Base-by-base conservation (phyloP, 257 asterid species). In the Solanum rostratum region DNA sequence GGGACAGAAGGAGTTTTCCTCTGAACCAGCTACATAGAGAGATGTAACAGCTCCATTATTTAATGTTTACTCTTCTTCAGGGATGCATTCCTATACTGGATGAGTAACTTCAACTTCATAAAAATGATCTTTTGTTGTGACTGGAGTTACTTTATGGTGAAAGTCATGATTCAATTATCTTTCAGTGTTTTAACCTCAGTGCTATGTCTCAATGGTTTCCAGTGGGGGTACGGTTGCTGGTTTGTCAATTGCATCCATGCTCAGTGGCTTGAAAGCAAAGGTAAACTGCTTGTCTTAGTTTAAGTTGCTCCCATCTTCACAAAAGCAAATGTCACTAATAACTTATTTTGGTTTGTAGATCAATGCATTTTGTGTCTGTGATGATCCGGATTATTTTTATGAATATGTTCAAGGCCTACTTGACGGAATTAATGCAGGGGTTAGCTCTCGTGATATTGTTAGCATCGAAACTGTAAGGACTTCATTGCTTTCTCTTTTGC, bases 161-260 rank as follows among this genome's bases (percentile, higher is more conserved):
- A 49, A 76, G 45, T 76, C 82, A 27, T 27, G 63, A 49, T 76
- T 76, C 50, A 20, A 43, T 71, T 41, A 27, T 76, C 45, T 49
- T 49, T 46, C 63, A 76, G 62, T 49, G 82, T 76, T 49, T 29
- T 76, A 76, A 76, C 45, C 9, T 76, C 82, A 49, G 27, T 76
- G 62, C 82, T 50, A 27, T 76, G 62, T 76, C 82, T 76, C 63
- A 54, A 76, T 76, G 82, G 86, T 66, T 90, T 89, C 78, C 97
- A 96, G 99, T 87, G 99, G 98, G 85, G 98, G 97, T 89, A 96
- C 99, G 12, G 86, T 96, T 50, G 98, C 98, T 85, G 99, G 99
- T 84, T 89, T 96, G 87, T 85, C 99, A 13, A 85, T 95, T 73
- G 98, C 96, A 71, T 90, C 96, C 55, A 87, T 85, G 92, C 93